phyloP scores from a whole-genome alignment of 2,329 filamentous ascomycete genomes.

The Aspergillus transmontanensis region DNA sequence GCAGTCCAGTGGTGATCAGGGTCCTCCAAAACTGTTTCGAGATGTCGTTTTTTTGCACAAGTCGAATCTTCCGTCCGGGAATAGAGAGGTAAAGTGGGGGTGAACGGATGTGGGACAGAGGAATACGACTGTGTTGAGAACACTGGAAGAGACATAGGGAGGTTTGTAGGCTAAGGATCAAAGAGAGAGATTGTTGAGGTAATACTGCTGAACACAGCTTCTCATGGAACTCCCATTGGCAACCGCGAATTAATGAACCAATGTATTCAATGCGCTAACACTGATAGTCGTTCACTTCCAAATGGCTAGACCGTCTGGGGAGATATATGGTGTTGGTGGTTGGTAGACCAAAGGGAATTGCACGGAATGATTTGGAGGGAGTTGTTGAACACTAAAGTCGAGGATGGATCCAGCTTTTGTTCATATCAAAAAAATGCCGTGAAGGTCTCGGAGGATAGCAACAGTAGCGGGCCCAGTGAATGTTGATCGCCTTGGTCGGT shows the following conservation, averaged over 20 bases:
- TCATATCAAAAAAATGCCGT: slow-evolving; percentile 6
- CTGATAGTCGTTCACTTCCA: not conserved
- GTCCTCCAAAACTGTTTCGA: slow-evolving; percentile 17
- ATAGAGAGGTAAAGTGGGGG: slow-evolving; percentile 29
- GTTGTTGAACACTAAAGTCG: not conserved
- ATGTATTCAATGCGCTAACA: not conserved
- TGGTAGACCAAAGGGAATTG: not conserved
- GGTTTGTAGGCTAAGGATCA: slow-evolving; percentile 14
- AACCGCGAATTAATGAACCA: not conserved
- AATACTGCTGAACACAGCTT: slow-evolving; percentile 13
- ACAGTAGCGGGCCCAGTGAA: slow-evolving; percentile 28
- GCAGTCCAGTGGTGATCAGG: slow-evolving; percentile 34
- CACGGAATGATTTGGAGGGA: not conserved
- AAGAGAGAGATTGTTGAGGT: slow-evolving; percentile 15
- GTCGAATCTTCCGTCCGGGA: slow-evolving; percentile 19
- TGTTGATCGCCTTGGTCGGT: slow-evolving; percentile 28
- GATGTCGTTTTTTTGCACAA: slow-evolving; percentile 15
- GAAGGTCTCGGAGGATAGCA: slow-evolving; percentile 23
- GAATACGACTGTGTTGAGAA: slow-evolving; percentile 29
- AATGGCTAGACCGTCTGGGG: not conserved
- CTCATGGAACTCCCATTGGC: slow-evolving; percentile 26
- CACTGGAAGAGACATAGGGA: slow-evolving; percentile 37
- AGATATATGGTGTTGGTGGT: not conserved
- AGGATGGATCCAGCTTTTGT: not conserved
- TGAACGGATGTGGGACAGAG: slow-evolving; percentile 30